These are phyloP conservation scores for Micractinium conductrix DNA, from an alignment of 139 green algal species.

Conservation along the genomic window DNA sequence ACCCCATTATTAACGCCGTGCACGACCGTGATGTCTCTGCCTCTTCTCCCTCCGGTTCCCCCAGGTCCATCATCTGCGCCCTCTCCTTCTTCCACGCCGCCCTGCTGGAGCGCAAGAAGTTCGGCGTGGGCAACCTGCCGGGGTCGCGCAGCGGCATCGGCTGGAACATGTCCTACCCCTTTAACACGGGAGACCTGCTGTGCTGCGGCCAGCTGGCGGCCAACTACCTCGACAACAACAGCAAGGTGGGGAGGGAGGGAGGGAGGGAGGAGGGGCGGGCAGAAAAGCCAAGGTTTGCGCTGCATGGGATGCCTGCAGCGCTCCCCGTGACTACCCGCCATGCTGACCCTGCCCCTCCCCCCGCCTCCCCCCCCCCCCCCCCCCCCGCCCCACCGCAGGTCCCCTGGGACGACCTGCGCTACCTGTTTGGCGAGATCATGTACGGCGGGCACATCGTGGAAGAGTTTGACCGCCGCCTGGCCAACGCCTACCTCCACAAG, in stretches of 20 bases:
- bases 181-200: conserved; percentile 92
- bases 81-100: conserved; percentile 93
- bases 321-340: too few relatives aligned
- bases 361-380: too few relatives aligned
- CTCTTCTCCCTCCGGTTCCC: background rate
- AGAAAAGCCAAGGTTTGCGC: too few relatives aligned
- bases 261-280: too few relatives aligned
- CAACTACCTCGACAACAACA: conserved; percentile 93
- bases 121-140: conserved; percentile 90
- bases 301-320: too few relatives aligned
- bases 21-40: background rate
- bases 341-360: too few relatives aligned
- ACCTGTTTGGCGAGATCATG: conserved; percentile 97
- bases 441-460: conserved; percentile 97
- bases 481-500: conserved; percentile 77
- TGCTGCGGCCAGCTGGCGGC: conserved; percentile 84
- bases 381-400: too few relatives aligned
- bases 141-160: conserved; percentile 74
- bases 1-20: background rate
- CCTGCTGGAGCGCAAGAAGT: conserved; percentile 95
- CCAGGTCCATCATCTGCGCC: conserved; percentile 81
- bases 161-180: conserved; percentile 92
- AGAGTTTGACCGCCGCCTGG: conserved; percentile 90
- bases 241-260: conserved; percentile 60
- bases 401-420: conserved; percentile 88